Evolutionary conservation across 306 rosid genomes (phyloP).

Genomic region (Rubus parviflorus): DNA sequence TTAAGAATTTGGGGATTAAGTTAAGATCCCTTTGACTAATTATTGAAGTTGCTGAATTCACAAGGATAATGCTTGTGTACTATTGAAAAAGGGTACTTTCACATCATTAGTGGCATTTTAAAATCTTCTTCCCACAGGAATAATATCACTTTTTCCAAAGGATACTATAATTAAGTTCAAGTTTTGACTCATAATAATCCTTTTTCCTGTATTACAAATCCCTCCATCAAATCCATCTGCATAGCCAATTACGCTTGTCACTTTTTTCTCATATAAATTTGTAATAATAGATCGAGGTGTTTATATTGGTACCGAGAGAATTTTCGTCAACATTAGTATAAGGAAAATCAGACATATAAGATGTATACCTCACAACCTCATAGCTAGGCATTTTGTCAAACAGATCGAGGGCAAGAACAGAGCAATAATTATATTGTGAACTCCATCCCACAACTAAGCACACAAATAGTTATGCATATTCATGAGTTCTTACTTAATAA

Average conservation of each 20-base stretch:
- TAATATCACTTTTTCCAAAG: not conserved
- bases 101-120: not conserved
- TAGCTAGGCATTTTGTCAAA: not conserved
- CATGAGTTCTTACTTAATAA: no score
- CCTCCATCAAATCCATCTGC: not conserved
- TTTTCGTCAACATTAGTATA: not conserved
- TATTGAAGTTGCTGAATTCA: slow-evolving; percentile 15
- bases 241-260: not conserved
- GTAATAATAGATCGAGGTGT: no score
- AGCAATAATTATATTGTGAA: not conserved
- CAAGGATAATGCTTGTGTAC: slow-evolving; percentile 18
- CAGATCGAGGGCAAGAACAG: not conserved
- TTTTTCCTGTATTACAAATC: not conserved
- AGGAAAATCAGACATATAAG: not conserved
- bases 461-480: not conserved
- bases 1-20: not conserved
- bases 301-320: not conserved
- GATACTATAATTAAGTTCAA: not conserved
- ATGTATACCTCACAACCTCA: not conserved
- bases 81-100: slow-evolving; percentile 18
- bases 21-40: slow-evolving; percentile 6
- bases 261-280: not conserved
- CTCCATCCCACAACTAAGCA: not conserved
- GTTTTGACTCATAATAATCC: not conserved
- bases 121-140: slow-evolving; percentile 2